These are phyloP conservation scores for Pezicula rhizophila DNA, from an alignment of 2,329 filamentous ascomycete genomes.

Conservation along the genomic window DNA sequence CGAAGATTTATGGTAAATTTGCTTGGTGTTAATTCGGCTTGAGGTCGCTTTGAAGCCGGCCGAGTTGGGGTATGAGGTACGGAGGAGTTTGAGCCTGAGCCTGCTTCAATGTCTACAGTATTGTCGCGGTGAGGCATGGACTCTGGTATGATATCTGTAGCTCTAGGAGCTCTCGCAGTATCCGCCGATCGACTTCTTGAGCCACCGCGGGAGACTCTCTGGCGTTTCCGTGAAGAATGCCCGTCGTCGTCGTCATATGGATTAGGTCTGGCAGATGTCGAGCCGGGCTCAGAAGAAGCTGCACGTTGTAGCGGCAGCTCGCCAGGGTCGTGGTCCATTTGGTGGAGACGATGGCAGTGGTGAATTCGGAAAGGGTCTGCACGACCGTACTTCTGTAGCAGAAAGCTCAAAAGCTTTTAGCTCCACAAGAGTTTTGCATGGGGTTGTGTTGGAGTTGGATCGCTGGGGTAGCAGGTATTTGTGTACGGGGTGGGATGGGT, in stretches of 20 bases:
- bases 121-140: slow-evolving; percentile 11
- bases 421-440: slow-evolving; percentile 13
- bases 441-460: not conserved
- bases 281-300: slow-evolving; percentile 56
- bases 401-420: slow-evolving; percentile 17
- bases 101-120: slow-evolving; percentile 17
- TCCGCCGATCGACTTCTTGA: slow-evolving; percentile 50
- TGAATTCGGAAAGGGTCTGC: slow-evolving; percentile 35
- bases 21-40: slow-evolving; percentile 44
- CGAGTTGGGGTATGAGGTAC: slow-evolving; percentile 24
- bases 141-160: slow-evolving; percentile 13
- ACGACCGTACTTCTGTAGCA: slow-evolving; percentile 13
- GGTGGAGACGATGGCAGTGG: slow-evolving; percentile 33
- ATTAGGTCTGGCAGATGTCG: slow-evolving; percentile 48
- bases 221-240: slow-evolving; percentile 48
- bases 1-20: slow-evolving; percentile 57
- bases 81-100: slow-evolving; percentile 26
- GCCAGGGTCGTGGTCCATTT: slow-evolving; percentile 31
- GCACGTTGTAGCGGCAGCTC: slow-evolving; percentile 47
- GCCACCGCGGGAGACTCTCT: slow-evolving; percentile 50
- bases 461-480: not conserved
- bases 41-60: slow-evolving; percentile 26
- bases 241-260: slow-evolving; percentile 54
- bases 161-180: slow-evolving; percentile 13
- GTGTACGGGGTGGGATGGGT: not conserved